Evolutionary conservation across 331 rosid species (phyloP).

Genomic region (Telfairia occidentalis): DNA sequence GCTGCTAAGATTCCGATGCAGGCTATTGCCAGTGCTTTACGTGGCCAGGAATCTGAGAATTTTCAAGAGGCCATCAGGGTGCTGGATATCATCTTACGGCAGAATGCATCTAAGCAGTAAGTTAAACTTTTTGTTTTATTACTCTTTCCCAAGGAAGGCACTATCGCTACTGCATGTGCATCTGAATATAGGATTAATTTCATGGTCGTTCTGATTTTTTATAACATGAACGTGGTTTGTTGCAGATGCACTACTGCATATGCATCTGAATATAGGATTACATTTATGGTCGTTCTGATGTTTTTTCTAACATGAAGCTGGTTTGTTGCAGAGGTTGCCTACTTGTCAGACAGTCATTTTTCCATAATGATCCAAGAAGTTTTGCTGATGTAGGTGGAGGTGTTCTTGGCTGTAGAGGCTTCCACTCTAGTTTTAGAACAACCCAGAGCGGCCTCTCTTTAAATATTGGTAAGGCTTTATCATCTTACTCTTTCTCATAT

Average conservation of each 20-base stretch:
- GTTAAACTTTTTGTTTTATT: conserved; percentile 7
- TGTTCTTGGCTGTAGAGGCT: conserved; percentile 78
- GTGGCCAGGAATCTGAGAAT: conserved; percentile 74
- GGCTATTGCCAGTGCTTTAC: conserved; percentile 64
- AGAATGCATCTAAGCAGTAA: conserved; percentile 89
- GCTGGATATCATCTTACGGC: conserved; percentile 73
- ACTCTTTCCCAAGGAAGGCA: not conserved
- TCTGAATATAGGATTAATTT: not conserved
- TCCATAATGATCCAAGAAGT: conserved; percentile 53
- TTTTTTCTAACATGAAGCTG: not conserved
- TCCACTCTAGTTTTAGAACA: conserved; percentile 86
- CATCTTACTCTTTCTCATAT: not conserved
- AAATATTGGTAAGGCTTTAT: conserved; percentile 44
- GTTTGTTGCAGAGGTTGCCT: conserved; percentile 70
- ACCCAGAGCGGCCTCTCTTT: conserved; percentile 79
- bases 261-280: not conserved
- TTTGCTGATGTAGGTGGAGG: conserved; percentile 79
- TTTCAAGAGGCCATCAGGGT: conserved; percentile 83
- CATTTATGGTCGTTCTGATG: no score
- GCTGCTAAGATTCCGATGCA: conserved; percentile 74
- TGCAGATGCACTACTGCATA: conserved; percentile 40
- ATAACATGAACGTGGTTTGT: not conserved
- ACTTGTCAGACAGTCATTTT: conserved; percentile 77
- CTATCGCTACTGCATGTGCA: not conserved
- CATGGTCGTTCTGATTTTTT: not conserved